phyloP scores from a whole-genome alignment of 169 alveolate species.

The Babesia bovis region DNA sequence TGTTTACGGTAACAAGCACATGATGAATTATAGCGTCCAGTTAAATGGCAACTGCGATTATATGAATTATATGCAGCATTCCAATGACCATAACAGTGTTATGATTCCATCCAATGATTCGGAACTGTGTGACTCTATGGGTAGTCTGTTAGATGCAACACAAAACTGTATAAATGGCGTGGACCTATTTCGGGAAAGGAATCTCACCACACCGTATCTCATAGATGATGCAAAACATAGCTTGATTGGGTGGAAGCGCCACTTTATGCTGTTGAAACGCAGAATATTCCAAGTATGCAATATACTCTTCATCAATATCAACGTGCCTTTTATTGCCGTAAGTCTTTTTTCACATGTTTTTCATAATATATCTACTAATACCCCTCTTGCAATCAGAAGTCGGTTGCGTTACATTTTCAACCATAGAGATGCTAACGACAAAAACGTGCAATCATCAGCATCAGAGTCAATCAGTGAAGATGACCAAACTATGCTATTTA shows the following conservation, averaged over 20 bases:
- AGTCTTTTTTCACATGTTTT: slow-evolving; percentile 28
- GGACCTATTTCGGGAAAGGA: too few species aligned
- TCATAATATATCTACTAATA: slow-evolving; percentile 4
- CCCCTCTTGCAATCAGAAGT: background rate
- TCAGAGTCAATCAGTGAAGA: background rate
- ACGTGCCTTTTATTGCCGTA: slow-evolving; percentile 41
- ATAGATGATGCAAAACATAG: too few species aligned
- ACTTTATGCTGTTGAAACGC: slow-evolving; percentile 11
- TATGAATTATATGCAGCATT: too few species aligned
- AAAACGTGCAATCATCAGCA: background rate
- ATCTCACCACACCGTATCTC: too few species aligned
- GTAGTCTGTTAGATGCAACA: too few species aligned
- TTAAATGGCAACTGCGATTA: too few species aligned
- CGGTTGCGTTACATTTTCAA: slow-evolving; percentile 20
- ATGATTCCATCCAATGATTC: too few species aligned
- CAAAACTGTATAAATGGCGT: too few species aligned
- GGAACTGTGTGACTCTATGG: too few species aligned
- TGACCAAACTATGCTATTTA: slow-evolving; percentile 23
- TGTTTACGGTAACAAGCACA: slow-evolving; percentile 11
- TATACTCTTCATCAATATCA: slow-evolving; percentile 33
- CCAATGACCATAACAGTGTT: too few species aligned
- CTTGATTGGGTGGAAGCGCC: slow-evolving; percentile 27
- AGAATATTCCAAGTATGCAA: slow-evolving; percentile 51
- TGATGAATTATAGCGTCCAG: background rate
- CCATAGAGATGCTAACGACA: background rate